Conservation (phyloP, 2,329 filamentous ascomycete genomes). For the Phaeophleospora eucalypticola region DNA sequence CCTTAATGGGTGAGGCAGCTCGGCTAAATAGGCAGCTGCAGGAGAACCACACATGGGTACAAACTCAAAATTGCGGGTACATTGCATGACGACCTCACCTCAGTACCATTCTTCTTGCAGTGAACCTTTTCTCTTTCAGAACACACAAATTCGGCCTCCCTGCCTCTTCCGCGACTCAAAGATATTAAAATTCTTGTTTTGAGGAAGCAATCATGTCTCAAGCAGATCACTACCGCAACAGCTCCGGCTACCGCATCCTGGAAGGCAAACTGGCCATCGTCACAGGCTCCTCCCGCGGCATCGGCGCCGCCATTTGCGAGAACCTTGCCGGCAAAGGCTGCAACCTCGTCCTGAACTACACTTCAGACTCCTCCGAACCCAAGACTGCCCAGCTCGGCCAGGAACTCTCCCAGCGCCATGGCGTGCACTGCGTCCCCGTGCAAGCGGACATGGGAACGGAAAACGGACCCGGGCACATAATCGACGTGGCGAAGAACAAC, state of each 20-base stretch:
- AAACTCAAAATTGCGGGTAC: not conserved
- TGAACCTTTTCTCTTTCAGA: no score
- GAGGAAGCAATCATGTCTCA: constrained; percentile 14
- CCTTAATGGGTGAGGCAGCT: not conserved
- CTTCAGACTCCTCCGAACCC: constrained; percentile 56
- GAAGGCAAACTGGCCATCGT: constrained; percentile 75
- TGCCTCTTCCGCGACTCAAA: no score
- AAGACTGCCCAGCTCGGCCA: constrained; percentile 52
- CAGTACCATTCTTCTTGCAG: no score
- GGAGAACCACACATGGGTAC: not conserved
- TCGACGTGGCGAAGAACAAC: constrained; percentile 56
- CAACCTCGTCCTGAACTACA: constrained; percentile 68
- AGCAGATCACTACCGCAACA: constrained; percentile 12
- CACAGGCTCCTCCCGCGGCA: constrained; percentile 76
- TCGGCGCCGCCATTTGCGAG: constrained; percentile 63
- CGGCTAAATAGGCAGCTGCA: not conserved
- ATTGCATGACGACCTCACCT: no score
- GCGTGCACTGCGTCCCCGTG: constrained; percentile 57
- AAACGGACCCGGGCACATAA: constrained; percentile 56
- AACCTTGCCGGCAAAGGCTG: constrained; percentile 71
- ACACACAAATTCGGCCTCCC: no score
- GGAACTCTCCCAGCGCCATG: constrained; percentile 52
- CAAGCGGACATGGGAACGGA: constrained; percentile 68
- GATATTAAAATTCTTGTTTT: not conserved
- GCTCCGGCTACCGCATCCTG: constrained; percentile 32